phyloP scores from a whole-genome alignment of 208 protist species.

The Trypanosoma congolense region DNA sequence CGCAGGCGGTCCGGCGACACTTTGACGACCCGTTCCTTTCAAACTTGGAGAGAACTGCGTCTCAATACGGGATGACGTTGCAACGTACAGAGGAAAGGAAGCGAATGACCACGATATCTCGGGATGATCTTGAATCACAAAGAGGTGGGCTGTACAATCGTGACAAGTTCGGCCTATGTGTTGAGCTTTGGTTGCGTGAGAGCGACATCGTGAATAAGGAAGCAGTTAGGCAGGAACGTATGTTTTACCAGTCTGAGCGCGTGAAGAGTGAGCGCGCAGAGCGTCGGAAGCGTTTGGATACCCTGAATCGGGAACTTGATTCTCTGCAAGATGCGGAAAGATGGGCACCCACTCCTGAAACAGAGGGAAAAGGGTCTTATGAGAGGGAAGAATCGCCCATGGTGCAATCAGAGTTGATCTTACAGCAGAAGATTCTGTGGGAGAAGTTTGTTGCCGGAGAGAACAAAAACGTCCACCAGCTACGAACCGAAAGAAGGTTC shows the following conservation, averaged over 20 bases:
- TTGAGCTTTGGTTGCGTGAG: constrained; percentile 38
- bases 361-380: not conserved
- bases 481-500: not conserved
- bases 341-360: not conserved
- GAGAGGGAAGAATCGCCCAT: no score
- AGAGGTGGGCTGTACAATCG: not conserved
- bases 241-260: constrained; percentile 28
- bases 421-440: constrained; percentile 32
- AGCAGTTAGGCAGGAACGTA: constrained; percentile 25
- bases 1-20: constrained; percentile 38
- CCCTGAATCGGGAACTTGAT: constrained; percentile 32
- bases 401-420: no score
- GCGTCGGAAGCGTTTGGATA: constrained; percentile 15
- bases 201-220: constrained; percentile 21
- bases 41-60: constrained; percentile 11
- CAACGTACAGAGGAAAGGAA: not conserved
- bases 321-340: constrained; percentile 1
- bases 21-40: constrained; percentile 38
- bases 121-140: not conserved
- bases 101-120: not conserved
- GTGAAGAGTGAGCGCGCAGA: constrained; percentile 20
- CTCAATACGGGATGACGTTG: constrained; percentile 10
- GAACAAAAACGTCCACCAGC: not conserved
- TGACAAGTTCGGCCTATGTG: constrained; percentile 14
- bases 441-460: constrained; percentile 26